Base-by-base conservation (phyloP, 805 yeast species). In the Ogataea pini region DNA sequence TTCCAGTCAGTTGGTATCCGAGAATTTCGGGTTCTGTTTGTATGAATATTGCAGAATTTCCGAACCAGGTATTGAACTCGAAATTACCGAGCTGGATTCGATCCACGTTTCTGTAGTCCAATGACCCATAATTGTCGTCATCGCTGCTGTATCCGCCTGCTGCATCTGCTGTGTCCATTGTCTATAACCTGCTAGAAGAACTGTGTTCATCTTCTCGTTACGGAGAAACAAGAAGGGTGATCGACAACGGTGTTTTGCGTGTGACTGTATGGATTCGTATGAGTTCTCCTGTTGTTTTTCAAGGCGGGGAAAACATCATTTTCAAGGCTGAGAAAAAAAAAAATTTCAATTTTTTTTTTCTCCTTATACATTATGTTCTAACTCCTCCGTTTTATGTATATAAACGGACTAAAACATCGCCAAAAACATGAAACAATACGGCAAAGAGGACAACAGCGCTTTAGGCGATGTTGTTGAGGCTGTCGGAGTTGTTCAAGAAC, bases 31-130 rank as follows among this genome's bases (percentile, higher is more conserved):
- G 76, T 49, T 73, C 76, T 12, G 65, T 67, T 40, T 73, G 72
- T 16, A 52, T 46, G 54, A 90, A 88, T 62, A 89, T 85, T 0
- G 89, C 95, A 3, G 88, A 79, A 58, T 86, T 86, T 0, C 95
- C 94, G 63, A 86, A 90, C 97, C 97, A 89, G 2, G 97, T 85
- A 46, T 81, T 76, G 52, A 91, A 81, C 49, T 77, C 77, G 55
- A 73, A 76, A 17, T 76, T 73, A 0, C 97, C 97, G 51, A 88
- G 79, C 28, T 74, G 76, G 7, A 92, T 87, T 20, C 76, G 64
- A 7, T 63, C 67, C 36, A 91, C 82, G 70, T 91, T 91, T 12
- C 87, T 73, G 46, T 69, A 64, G 37, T 79, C 76, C 29, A 85
- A 60, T 1, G 82, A 75, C 10, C 92, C 95, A 59, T 87, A 86